Base-by-base conservation (phyloP, 192 early-diverging fungal genomes). In the Linnemannia schmuckeri region DNA sequence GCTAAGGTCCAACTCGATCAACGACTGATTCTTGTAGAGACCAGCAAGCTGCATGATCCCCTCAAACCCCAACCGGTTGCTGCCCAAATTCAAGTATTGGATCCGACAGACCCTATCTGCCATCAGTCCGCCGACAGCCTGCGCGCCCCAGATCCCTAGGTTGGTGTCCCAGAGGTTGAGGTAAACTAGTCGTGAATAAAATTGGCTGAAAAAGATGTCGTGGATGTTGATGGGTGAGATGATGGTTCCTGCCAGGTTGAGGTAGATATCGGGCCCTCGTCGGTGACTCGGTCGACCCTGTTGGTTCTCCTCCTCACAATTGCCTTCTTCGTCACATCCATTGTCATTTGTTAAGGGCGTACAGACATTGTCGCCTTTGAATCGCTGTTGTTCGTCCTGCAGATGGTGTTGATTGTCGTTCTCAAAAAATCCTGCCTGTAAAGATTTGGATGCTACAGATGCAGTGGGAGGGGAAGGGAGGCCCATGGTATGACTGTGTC, bases 91-190 rank as follows among this genome's bases (percentile, higher is more conserved):
- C 30, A 87, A 76, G 20, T 87, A 87, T 41, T 87, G 75, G 18
- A 87, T 72, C 12, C 79, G 70, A 75, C 85, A 87, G 10, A 47
- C 74, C 13, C 76, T 74, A 46, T 87, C 85, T 9, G 85, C 85
- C 85, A 87, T 81, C 33, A 87, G 27, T 27, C 85, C 85, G 7
- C 85, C 85, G 0, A 87, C 85, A 15, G 85, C 85, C 47, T 87
- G 85, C 9, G 85, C 80, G n/a, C 85, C 85, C 85, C 85, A 87
- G 15, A 46, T 81, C 27, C 85, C 85, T 6, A 87, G 85, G 49
- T 87, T 81, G 35, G 85, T 87, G 38, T 87, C 79, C 76, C 85
- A 81, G 2, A 87, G 66, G n/a, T 78, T 87, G 40, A 87, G 72
- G 44, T 87, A 78, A 4, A 87, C 80, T 8, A 87, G 54, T 2